Conservation (phyloP, 2,329 filamentous ascomycete genomes). For the Verticillium nonalfalfae region DNA sequence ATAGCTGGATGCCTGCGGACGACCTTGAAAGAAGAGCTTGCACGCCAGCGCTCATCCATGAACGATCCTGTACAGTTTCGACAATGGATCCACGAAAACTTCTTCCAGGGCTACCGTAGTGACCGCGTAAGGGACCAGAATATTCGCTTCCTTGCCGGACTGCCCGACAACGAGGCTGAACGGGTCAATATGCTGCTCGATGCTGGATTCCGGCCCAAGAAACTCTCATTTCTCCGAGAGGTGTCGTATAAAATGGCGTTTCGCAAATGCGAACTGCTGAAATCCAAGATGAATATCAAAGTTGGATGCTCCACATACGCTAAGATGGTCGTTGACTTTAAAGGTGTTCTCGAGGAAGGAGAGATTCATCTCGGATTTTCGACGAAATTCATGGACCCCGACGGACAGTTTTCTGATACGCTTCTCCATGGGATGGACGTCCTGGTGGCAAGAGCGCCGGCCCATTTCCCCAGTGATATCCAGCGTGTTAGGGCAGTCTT, state of each 20-base stretch:
- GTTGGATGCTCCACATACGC: constrained; percentile 56
- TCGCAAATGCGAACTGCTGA: constrained; percentile 45
- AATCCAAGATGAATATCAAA: constrained; percentile 51
- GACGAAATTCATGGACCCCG: constrained; percentile 51
- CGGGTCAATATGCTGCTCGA: constrained; percentile 47
- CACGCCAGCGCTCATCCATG: constrained; percentile 44
- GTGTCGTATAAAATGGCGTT: constrained; percentile 39
- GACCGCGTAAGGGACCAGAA: constrained; percentile 31
- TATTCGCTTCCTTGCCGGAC: constrained; percentile 38
- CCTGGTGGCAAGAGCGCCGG: constrained; percentile 63
- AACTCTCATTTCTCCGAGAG: constrained; percentile 41
- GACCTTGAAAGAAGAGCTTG: constrained; percentile 45
- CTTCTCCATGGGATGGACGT: constrained; percentile 52
- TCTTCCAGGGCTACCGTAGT: constrained; percentile 15
- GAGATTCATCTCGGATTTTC: constrained; percentile 67
- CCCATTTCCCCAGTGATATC: constrained; percentile 65
- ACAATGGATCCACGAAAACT: constrained; percentile 44
- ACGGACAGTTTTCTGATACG: constrained; percentile 43
- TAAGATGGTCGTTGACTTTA: constrained; percentile 65
- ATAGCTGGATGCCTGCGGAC: constrained; percentile 43
- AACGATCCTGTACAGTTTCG: constrained; percentile 41
- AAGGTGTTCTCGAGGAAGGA: constrained; percentile 50
- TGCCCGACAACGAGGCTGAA: constrained; percentile 46
- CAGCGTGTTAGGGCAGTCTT: constrained; percentile 59
- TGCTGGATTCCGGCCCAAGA: constrained; percentile 50